Percentiles rank a stretch among this genome's conserved stretches.
Conservation (phyloP, 108 stramenopile genomes). For the Cyclotella atomus region DNA sequence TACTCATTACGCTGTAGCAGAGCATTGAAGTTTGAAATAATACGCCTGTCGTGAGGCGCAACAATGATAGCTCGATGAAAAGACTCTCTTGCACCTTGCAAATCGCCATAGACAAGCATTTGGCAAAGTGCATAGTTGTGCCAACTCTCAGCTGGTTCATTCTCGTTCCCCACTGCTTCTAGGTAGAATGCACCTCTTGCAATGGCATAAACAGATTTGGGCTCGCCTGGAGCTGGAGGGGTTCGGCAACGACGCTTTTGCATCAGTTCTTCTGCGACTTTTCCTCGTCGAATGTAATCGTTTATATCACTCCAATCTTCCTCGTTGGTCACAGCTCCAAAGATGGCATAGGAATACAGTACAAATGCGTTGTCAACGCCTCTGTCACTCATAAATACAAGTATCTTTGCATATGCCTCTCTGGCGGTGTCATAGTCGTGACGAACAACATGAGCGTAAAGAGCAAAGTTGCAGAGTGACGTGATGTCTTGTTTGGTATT, state of each 20-base stretch:
- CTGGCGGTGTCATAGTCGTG: slow-evolving; percentile 55
- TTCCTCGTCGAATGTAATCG: slow-evolving; percentile 36
- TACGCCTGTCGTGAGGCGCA: slow-evolving; percentile 43
- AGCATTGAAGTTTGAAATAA: slow-evolving; percentile 51
- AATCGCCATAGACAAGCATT: slow-evolving; percentile 49
- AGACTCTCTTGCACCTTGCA: slow-evolving; percentile 34
- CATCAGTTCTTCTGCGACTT: slow-evolving; percentile 11
- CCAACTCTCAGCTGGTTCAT: slow-evolving; percentile 36
- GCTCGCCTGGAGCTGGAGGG: background rate
- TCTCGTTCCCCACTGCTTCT: slow-evolving; percentile 23
- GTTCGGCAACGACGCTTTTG: background rate
- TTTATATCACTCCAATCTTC: slow-evolving; percentile 54
- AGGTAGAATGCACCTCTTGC: slow-evolving; percentile 49
- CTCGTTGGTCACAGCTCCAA: slow-evolving; percentile 48
- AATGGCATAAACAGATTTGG: slow-evolving; percentile 26
- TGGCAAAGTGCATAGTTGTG: slow-evolving; percentile 56
- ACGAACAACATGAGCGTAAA: slow-evolving; percentile 44
- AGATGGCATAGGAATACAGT: slow-evolving; percentile 51
- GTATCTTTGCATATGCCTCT: slow-evolving; percentile 33
- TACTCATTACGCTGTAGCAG: slow-evolving; percentile 43
- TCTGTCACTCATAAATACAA: slow-evolving; percentile 40
- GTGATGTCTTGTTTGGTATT: slow-evolving; percentile 33
- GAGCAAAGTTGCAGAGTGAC: slow-evolving; percentile 48
- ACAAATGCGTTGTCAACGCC: slow-evolving; percentile 58
- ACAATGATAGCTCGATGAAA: slow-evolving; percentile 38